Evolutionary conservation across 2,329 filamentous ascomycete species (phyloP).

Genomic region (Fusarium oxysporum): DNA sequence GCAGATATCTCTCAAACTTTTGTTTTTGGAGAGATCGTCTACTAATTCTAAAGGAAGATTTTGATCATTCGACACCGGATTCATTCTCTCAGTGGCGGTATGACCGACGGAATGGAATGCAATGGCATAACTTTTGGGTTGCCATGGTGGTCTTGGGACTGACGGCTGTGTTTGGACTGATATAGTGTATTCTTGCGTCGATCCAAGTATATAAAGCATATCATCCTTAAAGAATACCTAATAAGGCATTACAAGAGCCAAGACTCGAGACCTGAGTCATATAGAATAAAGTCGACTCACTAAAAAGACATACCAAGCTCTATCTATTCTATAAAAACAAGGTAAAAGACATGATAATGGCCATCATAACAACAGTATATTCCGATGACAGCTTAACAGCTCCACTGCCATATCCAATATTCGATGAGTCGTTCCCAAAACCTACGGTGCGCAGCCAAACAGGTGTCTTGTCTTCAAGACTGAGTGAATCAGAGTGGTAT

Average conservation of each 20-base stretch:
- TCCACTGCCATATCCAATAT: not conserved
- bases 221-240: not conserved
- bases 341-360: fast-evolving
- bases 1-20: not conserved
- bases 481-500: conserved; percentile 2
- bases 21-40: fast-evolving
- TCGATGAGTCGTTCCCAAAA: not conserved
- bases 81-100: not conserved
- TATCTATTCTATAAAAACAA: not conserved
- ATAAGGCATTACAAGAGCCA: no score
- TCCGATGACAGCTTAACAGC: not conserved
- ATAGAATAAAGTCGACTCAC: no score
- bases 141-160: not conserved
- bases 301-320: no score
- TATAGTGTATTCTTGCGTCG: not conserved
- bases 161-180: not conserved
- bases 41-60: fast-evolving
- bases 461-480: not conserved
- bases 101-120: not conserved
- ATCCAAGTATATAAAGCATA: not conserved
- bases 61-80: not conserved
- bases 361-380: fast-evolving
- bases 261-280: fast-evolving
- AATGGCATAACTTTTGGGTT: not conserved
- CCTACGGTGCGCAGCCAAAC: conserved; percentile 5